Evolutionary conservation across 2,329 filamentous ascomycete species (phyloP).

Genomic region (Epichloe bromicola): DNA sequence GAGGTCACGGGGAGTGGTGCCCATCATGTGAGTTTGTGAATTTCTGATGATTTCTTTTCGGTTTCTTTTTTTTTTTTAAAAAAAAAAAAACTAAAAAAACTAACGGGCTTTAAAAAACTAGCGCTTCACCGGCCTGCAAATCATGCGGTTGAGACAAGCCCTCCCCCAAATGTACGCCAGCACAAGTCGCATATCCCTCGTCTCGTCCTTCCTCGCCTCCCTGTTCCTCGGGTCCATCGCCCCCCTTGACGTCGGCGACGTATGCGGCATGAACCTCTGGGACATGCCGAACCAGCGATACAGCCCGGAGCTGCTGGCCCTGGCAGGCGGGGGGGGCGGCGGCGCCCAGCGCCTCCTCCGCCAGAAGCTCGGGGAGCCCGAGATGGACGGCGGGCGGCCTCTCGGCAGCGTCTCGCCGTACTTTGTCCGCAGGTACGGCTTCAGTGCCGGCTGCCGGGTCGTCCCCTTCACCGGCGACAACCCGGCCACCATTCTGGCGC

Average conservation of each 20-base stretch:
- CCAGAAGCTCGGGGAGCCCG: conserved; percentile 67
- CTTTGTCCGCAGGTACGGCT: conserved; percentile 67
- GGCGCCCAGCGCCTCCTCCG: conserved; percentile 55
- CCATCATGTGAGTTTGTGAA: conserved; percentile 60
- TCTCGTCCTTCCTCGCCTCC: conserved; percentile 90
- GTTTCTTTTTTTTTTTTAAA: not conserved
- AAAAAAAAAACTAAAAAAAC: too few species aligned
- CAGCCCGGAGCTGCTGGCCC: conserved; percentile 60
- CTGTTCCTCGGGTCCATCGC: conserved; percentile 76
- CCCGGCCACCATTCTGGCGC: conserved; percentile 81
- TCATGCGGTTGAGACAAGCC: conserved; percentile 72
- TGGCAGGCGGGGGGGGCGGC: conserved; percentile 57
- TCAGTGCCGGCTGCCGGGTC: conserved; percentile 60
- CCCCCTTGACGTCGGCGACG: conserved; percentile 86
- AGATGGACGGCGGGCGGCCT: conserved; percentile 64
- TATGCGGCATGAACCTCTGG: conserved; percentile 95
- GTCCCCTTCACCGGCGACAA: conserved; percentile 92
- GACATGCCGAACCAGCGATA: conserved; percentile 66
- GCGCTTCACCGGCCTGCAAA: conserved; percentile 96
- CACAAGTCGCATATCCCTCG: conserved; percentile 78
- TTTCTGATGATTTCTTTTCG: too few species aligned
- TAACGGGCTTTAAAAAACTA: not conserved
- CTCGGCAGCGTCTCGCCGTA: conserved; percentile 68
- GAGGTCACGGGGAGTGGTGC: conserved; percentile 73
- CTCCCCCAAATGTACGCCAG: conserved; percentile 64